phyloP scores from a whole-genome alignment of 2,329 filamentous ascomycete species.

The Cryphonectria nitschkei region DNA sequence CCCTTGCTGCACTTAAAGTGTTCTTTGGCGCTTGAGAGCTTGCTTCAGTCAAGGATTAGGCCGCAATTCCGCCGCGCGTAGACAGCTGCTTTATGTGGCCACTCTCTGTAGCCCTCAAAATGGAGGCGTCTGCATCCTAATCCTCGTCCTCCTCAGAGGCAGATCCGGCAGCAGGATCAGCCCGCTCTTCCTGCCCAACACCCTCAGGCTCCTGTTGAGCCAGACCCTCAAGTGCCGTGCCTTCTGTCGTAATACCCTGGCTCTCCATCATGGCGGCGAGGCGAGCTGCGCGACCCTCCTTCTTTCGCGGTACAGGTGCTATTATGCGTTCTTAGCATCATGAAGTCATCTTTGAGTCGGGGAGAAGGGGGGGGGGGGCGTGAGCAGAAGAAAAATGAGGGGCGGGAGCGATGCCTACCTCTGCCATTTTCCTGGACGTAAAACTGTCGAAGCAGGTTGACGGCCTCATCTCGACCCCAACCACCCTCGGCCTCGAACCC shows the following conservation, averaged over 20 bases:
- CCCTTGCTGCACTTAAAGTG: background rate
- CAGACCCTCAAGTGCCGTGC: constrained; percentile 29
- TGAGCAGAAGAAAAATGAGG: background rate
- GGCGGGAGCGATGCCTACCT: constrained; percentile 54
- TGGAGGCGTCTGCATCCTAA: background rate
- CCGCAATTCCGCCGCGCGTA: background rate
- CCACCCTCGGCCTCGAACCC: constrained; percentile 85
- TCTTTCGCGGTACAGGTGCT: constrained; percentile 58
- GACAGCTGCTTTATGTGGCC: background rate
- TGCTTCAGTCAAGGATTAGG: background rate
- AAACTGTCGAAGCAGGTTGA: constrained; percentile 88
- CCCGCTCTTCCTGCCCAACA: constrained; percentile 22
- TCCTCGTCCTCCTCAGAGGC: constrained; percentile 10
- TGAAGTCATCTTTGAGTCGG: background rate
- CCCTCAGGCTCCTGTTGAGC: constrained; percentile 29
- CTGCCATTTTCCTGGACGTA: constrained; percentile 98
- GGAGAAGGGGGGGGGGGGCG: too few species aligned
- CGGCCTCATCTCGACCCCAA: constrained; percentile 88
- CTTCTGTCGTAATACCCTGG: constrained; percentile 38
- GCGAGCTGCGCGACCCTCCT: constrained; percentile 58
- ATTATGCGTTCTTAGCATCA: background rate
- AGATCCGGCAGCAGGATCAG: constrained; percentile 8
- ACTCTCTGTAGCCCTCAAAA: background rate
- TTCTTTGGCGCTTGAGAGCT: background rate
- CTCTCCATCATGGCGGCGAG: constrained; percentile 56